Evolutionary conservation across 2,329 filamentous ascomycete species (phyloP).

Genomic region (Harringtonia lauricola): DNA sequence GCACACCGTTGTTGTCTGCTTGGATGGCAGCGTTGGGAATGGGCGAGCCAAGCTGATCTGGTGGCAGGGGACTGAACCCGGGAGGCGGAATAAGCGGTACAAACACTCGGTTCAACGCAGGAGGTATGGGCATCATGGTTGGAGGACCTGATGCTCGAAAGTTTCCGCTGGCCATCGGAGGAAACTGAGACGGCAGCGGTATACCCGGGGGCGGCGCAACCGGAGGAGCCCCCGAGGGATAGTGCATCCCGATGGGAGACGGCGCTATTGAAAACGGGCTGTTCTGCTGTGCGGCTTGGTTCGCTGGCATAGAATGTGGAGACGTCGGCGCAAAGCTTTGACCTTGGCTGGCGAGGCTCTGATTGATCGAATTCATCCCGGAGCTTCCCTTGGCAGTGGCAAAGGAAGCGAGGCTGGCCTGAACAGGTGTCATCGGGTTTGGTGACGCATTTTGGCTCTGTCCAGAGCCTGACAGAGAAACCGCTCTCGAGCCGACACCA

Average conservation of each 20-base stretch:
- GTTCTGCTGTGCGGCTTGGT: slow-evolving; percentile 17
- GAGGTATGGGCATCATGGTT: slow-evolving; percentile 45
- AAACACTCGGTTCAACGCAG: slow-evolving; percentile 38
- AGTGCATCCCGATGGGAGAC: slow-evolving; percentile 19
- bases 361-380: slow-evolving; percentile 7
- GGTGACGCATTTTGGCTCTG: slow-evolving; percentile 48
- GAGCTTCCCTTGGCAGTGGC: slow-evolving; percentile 32
- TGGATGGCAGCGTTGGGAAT: slow-evolving; percentile 11
- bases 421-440: slow-evolving; percentile 50
- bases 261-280: slow-evolving; percentile 37
- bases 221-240: slow-evolving; percentile 28
- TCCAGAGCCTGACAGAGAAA: slow-evolving; percentile 48
- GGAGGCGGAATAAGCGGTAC: slow-evolving; percentile 40
- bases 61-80: slow-evolving; percentile 33
- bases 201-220: slow-evolving; percentile 7
- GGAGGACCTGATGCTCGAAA: slow-evolving; percentile 17
- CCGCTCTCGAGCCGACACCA: slow-evolving; percentile 48
- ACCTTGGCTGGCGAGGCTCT: background rate
- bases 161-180: background rate
- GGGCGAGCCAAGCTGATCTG: slow-evolving; percentile 19
- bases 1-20: slow-evolving; percentile 21
- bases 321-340: background rate
- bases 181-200: slow-evolving; percentile 1
- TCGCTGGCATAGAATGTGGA: slow-evolving; percentile 15
- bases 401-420: slow-evolving; percentile 53